Evolutionary conservation across 495 filamentous ascomycete species (phyloP).

Genomic region (Friedmanniomyces endolithicus): DNA sequence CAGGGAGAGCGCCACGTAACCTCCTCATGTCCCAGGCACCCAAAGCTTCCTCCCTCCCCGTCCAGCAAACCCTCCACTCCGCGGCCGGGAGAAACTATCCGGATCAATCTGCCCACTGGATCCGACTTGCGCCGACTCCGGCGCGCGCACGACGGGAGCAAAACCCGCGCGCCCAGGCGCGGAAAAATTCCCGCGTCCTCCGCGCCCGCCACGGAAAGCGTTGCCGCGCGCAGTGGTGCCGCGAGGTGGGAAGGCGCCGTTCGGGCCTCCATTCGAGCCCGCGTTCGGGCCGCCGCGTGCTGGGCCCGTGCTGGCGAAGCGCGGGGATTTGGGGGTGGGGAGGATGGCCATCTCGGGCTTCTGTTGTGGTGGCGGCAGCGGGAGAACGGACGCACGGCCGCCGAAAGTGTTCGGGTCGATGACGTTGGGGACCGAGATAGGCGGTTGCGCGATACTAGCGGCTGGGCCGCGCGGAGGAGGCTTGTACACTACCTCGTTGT

Average conservation of each 20-base stretch:
- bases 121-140: not conserved
- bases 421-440: constrained; percentile 17
- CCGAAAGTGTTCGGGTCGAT: constrained; percentile 32
- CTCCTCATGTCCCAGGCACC: constrained; percentile 17
- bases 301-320: not conserved
- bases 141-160: not conserved
- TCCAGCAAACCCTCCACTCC: constrained; percentile 5
- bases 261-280: not conserved
- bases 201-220: constrained; percentile 11
- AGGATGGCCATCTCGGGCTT: not conserved
- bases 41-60: constrained; percentile 16
- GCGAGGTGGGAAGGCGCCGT: constrained; percentile 8
- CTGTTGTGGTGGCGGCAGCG: not conserved
- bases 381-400: too few relatives aligned
- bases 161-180: constrained; percentile 2
- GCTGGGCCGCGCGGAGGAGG: constrained; percentile 38
- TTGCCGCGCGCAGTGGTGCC: constrained; percentile 11
- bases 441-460: constrained; percentile 31
- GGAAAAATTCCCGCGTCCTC: constrained; percentile 12
- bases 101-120: constrained; percentile 17
- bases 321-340: constrained; percentile 1
- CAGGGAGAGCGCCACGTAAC: too few relatives aligned
- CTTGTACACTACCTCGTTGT: constrained; percentile 42
- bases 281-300: constrained; percentile 1
- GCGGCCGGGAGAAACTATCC: constrained; percentile 15